Base-by-base conservation (phyloP, 2,329 filamentous ascomycete species). In the Aspergillus sp. region DNA sequence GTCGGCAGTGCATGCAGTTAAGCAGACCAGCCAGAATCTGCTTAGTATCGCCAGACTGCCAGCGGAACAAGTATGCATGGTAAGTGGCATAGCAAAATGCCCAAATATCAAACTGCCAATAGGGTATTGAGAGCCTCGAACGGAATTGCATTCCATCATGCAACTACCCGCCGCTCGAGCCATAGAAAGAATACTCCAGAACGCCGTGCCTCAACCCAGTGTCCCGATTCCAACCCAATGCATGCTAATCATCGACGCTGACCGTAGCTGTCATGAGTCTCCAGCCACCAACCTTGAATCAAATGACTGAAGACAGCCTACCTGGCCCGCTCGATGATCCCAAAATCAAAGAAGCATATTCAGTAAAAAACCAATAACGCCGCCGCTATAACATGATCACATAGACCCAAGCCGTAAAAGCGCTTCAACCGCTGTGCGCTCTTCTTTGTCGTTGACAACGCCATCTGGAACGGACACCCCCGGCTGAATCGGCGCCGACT, bases 351-450 rank as follows among this genome's bases (percentile, higher is more conserved):
- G 38, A 33, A 24, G 29, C 35, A 25, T 26, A 36, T 36, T 31
- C 16, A 33, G 45, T 51, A 47, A 45, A 46, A 48, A 35, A 42
- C 41, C 33, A 41, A 48, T 41, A 41, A 22, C 19, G 19, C 19
- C 19, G 10, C 10, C 6, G 5, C 29, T 30, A 44, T 42, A 42
- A 36, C 47, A 42, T 35, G 39, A 40, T 63, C 57, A 68, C 58
- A 67, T 65, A 29, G 64, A 66, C 37, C 66, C 64, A 44, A 69
- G 51, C 40, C 60, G 59, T 41, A 69, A 49, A 36, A 69, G 60
- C 31, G 66, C 66, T 44, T 68, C 66, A 36, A 68, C 61, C 16
- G 66, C 66, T 31, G 63, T 63, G 40, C 64, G 57, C 52, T 69
- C 66, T 45, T 67, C 59, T 27, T 38, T 41, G 33, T 60, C 55